Evolutionary conservation across 202 grass and related monocot genomes (phyloP), one percentile per base, ranked within the genome.

Genomic region (Hordeum pubiflorum): DNA sequence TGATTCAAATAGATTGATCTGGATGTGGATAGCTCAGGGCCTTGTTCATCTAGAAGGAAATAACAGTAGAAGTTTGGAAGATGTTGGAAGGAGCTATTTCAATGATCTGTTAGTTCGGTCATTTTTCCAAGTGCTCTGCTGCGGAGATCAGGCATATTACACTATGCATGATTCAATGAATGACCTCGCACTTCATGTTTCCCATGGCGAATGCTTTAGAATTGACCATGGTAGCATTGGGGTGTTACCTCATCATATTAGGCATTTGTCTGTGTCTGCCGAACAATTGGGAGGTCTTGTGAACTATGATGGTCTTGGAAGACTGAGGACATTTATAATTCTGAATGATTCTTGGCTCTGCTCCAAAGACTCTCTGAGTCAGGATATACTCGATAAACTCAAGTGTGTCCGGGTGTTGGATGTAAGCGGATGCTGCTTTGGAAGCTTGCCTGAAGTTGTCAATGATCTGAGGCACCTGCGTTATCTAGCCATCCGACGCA

Each of bases 1-100:
- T 83, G 70, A 83, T 63, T 57, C n/a, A 5, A 18, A 83, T 0
- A 74, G 22, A 3, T 20, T 83, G 58, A 36, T 83, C 21, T 3
- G 55, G 24, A 83, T 83, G 69, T 83, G 81, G 81, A 55, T 31
- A 27, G 81, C 81, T 55, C 70, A 83, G 24, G 83, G 64, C 23
- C 62, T 85, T 79, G 63, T 85, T 48, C 75, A 33, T 6, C 36
- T 5, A 10, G 39, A 60, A 10, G 15, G 14, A 75, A 69, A 38
- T 43, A 52, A 14, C 11, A 14, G 33, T 39, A 58, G 5, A 2
- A 31, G 46, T 34, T 44, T 85, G 33, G 33, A 85, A 24, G 67
- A 85, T 62, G 26, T 48, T 44, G 83, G 75, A 10, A 79, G 50
- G 31, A 24, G 40, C 32, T 80, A 80, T 80, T 48, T 48, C 44